Conservation (phyloP, 495 filamentous ascomycete genomes). For the Annulohypoxylon bovei region DNA sequence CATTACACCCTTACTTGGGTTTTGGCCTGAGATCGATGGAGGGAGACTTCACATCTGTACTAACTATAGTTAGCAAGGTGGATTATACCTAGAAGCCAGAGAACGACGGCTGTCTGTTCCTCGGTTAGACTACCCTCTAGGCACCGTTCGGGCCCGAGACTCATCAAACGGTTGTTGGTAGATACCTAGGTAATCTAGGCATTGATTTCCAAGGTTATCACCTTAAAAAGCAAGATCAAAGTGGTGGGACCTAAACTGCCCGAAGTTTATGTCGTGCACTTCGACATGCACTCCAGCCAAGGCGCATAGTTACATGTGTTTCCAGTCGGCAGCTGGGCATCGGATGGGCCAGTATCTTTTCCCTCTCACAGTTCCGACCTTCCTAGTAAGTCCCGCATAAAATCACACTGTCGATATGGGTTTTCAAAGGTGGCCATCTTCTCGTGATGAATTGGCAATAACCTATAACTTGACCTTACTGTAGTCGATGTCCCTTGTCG, state of each 20-base stretch:
- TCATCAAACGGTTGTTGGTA: not conserved
- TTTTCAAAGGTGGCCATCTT: constrained; percentile 4
- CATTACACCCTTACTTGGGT: not conserved
- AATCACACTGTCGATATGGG: not conserved
- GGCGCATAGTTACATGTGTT: constrained; percentile 8
- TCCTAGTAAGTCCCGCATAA: not conserved
- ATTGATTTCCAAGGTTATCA: constrained; percentile 1
- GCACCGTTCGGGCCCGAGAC: constrained; percentile 21
- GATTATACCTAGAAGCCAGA: not conserved
- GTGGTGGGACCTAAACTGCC: not conserved
- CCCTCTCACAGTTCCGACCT: constrained; percentile 1
- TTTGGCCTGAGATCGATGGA: not conserved
- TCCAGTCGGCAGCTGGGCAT: not conserved
- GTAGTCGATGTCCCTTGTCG: not conserved
- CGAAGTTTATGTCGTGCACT: constrained; percentile 26
- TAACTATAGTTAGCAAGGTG: not conserved
- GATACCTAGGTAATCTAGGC: not conserved
- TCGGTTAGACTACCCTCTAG: not conserved
- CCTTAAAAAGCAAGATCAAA: constrained; percentile 23
- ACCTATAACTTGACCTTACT: not conserved
- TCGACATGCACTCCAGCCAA: constrained; percentile 24
- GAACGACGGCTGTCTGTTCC: not conserved
- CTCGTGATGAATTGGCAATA: not conserved
- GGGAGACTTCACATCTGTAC: not conserved
- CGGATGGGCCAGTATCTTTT: not conserved